A percentile compares a stretch with the other conserved stretches of the same genome.
Evolutionary conservation across 768 basidiomycete genomes (phyloP).

Genomic region (Polyporus arcularius): DNA sequence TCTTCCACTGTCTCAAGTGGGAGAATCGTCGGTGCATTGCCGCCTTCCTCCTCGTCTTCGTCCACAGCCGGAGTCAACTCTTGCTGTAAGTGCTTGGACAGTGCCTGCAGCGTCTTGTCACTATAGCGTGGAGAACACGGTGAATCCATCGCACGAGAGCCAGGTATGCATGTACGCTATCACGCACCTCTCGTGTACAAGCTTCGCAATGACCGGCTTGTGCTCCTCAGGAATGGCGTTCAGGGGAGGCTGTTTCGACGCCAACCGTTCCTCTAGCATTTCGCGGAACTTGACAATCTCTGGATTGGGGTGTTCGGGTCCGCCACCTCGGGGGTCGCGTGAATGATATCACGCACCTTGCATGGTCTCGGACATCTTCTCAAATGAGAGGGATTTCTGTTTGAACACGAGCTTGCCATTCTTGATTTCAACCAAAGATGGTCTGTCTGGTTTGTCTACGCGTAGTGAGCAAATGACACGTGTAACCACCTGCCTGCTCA

Average conservation of each 20-base stretch:
- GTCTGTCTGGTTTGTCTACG: conserved; percentile 42
- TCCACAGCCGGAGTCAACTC: conserved; percentile 66
- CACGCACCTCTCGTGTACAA: conserved; percentile 82
- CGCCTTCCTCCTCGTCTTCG: conserved; percentile 47
- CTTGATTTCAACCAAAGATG: conserved; percentile 61
- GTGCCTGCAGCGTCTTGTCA: conserved; percentile 64
- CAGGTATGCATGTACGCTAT: neutral
- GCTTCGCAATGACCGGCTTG: conserved; percentile 74
- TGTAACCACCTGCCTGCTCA: conserved; percentile 7
- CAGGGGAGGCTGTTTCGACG: conserved; percentile 51
- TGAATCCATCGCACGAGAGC: neutral
- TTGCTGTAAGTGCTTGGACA: conserved; percentile 71
- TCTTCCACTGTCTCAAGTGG: conserved; percentile 55
- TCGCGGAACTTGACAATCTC: conserved; percentile 79
- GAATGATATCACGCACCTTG: conserved; percentile 53
- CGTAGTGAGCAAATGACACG: conserved; percentile 5
- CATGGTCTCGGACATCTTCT: conserved; percentile 80
- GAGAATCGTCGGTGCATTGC: conserved; percentile 36
- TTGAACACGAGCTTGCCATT: conserved; percentile 76
- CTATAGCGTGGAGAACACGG: conserved; percentile 39
- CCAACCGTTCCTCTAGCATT: conserved; percentile 60
- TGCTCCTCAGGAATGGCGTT: conserved; percentile 65
- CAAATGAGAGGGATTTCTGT: conserved; percentile 73
- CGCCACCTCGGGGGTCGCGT: neutral
- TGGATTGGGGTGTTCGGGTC: conserved; percentile 27